Evolutionary conservation across 2,329 filamentous ascomycete genomes (phyloP).

Genomic region (Diaporthe humulicola): DNA sequence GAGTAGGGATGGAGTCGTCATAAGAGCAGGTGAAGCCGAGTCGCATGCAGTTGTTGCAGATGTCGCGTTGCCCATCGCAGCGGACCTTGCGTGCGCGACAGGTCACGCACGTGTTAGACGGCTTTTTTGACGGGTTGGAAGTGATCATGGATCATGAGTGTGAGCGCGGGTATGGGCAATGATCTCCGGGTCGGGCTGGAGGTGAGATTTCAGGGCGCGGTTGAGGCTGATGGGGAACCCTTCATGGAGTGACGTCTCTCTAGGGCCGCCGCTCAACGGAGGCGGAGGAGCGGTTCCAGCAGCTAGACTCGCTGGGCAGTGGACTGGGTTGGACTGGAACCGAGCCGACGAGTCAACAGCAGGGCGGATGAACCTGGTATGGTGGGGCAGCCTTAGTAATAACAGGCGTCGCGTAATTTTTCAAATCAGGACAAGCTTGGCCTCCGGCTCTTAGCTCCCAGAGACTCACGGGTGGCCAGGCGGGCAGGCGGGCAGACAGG

Average conservation of each 20-base stretch:
- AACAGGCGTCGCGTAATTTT: slow-evolving; percentile 30
- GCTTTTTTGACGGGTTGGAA: slow-evolving; percentile 38
- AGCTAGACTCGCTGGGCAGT: slow-evolving; percentile 20
- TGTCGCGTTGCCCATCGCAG: slow-evolving; percentile 66
- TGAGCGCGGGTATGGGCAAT: slow-evolving; percentile 5
- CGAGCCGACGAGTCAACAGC: slow-evolving; percentile 28
- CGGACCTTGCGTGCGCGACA: slow-evolving; percentile 63
- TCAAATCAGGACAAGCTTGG: slow-evolving; percentile 10
- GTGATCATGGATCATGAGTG: slow-evolving; percentile 38
- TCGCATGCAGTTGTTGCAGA: slow-evolving; percentile 71
- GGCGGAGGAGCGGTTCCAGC: slow-evolving; percentile 20
- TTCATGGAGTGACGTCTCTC: slow-evolving; percentile 30
- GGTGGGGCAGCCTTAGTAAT: slow-evolving; percentile 26
- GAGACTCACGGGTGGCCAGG: neutral
- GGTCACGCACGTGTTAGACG: slow-evolving; percentile 41
- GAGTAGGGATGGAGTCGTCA: slow-evolving; percentile 56
- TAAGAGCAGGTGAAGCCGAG: slow-evolving; percentile 71
- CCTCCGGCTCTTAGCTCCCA: neutral
- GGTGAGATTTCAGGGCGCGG: neutral
- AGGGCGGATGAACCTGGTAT: slow-evolving; percentile 23
- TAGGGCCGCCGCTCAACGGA: slow-evolving; percentile 30
- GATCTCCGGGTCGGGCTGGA: slow-evolving; percentile 20
- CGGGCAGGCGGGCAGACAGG: neutral
- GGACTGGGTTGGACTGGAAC: neutral
- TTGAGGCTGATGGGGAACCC: slow-evolving; percentile 12